Conservation (phyloP, 306 rosid genomes). For the Canavalia gladiata region DNA sequence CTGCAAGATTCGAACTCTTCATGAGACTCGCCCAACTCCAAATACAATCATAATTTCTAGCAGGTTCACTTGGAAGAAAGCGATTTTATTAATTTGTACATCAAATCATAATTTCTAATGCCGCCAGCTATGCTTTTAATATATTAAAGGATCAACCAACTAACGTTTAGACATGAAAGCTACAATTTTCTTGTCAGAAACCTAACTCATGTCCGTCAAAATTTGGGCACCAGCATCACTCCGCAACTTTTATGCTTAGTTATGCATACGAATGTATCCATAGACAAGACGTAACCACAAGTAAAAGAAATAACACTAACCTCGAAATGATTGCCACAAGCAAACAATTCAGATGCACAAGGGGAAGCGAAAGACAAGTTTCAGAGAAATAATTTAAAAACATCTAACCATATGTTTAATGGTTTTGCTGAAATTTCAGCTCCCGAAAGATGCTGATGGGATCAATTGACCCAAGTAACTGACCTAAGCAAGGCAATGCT, state of each 20-base stretch:
- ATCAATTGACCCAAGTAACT: slow-evolving; percentile 7
- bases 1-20: slow-evolving; percentile 61
- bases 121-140: not conserved
- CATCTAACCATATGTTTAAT: not conserved
- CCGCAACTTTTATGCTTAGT: not conserved
- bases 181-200: not conserved
- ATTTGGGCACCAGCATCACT: not conserved
- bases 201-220: not conserved
- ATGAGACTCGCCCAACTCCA: slow-evolving; percentile 43
- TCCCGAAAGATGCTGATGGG: slow-evolving; percentile 4
- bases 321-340: not conserved
- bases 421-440: slow-evolving; percentile 10
- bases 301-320: not conserved
- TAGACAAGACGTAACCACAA: slow-evolving; percentile 7
- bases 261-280: not conserved
- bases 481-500: not conserved
- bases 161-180: not conserved
- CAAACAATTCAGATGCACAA: slow-evolving; percentile 26
- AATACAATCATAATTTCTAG: slow-evolving; percentile 34
- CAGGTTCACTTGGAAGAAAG: not conserved
- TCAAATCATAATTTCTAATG: not conserved
- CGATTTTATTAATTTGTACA: not conserved
- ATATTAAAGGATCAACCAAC: slow-evolving; percentile 16
- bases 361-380: not conserved
- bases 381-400: slow-evolving; percentile 12